These are phyloP conservation scores for Phytomonas serpens DNA, from an alignment of 208 protist genomes.

Conservation along the genomic window DNA sequence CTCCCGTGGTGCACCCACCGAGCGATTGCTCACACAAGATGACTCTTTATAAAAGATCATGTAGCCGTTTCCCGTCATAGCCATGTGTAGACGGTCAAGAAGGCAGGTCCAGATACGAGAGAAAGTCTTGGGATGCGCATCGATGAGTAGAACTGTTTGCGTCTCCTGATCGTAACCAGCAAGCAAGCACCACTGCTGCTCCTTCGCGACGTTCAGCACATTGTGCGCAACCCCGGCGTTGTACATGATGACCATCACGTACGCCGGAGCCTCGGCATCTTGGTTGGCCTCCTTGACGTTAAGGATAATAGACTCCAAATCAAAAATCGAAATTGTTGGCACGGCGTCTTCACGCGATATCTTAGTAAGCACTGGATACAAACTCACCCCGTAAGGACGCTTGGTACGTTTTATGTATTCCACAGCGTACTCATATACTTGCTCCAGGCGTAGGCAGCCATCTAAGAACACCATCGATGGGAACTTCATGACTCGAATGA, in stretches of 20 bases:
- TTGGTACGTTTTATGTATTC: conserved; percentile 49
- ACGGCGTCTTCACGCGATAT: conserved; percentile 81
- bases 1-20: conserved; percentile 44
- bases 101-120: conserved; percentile 73
- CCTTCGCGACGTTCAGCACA: conserved; percentile 68
- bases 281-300: conserved; percentile 67
- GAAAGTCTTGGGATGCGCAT: conserved; percentile 81
- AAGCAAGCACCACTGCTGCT: conserved; percentile 79
- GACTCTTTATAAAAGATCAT: conserved; percentile 69
- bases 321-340: conserved; percentile 85
- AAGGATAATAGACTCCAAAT: conserved; percentile 76
- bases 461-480: conserved; percentile 71
- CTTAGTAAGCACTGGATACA: conserved; percentile 81
- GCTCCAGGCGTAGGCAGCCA: conserved; percentile 57
- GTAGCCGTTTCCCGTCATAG: conserved; percentile 82
- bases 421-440: conserved; percentile 75
- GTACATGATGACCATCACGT: conserved; percentile 88
- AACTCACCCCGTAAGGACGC: conserved; percentile 32
- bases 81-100: conserved; percentile 81
- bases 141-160: conserved; percentile 75
- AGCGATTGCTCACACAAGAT: conserved; percentile 11
- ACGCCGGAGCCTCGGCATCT: conserved; percentile 52
- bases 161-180: conserved; percentile 82
- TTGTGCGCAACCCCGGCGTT: conserved; percentile 85
- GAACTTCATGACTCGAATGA: conserved; percentile 70